Percentiles rank a stretch among this genome's conserved stretches.
Evolutionary conservation across 2,329 filamentous ascomycete genomes (phyloP).

Genomic region (Ascochyta rabiei): DNA sequence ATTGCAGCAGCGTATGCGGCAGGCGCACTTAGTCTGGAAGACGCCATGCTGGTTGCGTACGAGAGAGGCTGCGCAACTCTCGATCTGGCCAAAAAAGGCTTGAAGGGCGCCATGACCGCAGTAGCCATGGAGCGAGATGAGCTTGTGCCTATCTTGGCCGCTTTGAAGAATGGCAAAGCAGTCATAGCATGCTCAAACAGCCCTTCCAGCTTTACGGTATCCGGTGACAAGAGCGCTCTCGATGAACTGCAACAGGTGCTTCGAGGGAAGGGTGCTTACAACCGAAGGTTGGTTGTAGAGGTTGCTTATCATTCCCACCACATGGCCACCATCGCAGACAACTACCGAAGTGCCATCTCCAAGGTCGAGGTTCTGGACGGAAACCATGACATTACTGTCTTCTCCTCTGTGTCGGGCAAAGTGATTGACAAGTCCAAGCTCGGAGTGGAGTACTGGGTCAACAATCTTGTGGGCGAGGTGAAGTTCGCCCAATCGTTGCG

Average conservation of each 20-base stretch:
- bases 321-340: conserved; percentile 23
- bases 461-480: conserved; percentile 29
- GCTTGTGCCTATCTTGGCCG: not conserved
- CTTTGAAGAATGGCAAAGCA: conserved; percentile 1
- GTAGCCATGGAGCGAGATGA: conserved; percentile 28
- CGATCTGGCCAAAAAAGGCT: too few relatives aligned
- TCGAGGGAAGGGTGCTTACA: conserved; percentile 46
- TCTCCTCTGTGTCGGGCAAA: conserved; percentile 25
- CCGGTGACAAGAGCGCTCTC: conserved; percentile 51
- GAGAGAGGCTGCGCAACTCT: too few relatives aligned
- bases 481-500: conserved; percentile 17
- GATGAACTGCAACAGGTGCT: conserved; percentile 40
- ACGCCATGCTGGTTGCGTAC: too few relatives aligned
- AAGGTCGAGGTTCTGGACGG: conserved; percentile 5
- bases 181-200: conserved; percentile 47
- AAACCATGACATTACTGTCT: conserved; percentile 2
- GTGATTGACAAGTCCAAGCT: conserved; percentile 14
- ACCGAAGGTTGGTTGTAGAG: conserved; percentile 40
- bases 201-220: conserved; percentile 52
- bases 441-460: conserved; percentile 33
- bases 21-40: too few relatives aligned
- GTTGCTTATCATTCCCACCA: conserved; percentile 35
- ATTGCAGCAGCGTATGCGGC: too few relatives aligned
- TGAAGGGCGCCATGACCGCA: not conserved
- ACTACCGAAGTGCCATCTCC: conserved; percentile 22